Conservation (phyloP, 1,284 basidiomycete genomes). For the Heliocybe sulcata region DNA sequence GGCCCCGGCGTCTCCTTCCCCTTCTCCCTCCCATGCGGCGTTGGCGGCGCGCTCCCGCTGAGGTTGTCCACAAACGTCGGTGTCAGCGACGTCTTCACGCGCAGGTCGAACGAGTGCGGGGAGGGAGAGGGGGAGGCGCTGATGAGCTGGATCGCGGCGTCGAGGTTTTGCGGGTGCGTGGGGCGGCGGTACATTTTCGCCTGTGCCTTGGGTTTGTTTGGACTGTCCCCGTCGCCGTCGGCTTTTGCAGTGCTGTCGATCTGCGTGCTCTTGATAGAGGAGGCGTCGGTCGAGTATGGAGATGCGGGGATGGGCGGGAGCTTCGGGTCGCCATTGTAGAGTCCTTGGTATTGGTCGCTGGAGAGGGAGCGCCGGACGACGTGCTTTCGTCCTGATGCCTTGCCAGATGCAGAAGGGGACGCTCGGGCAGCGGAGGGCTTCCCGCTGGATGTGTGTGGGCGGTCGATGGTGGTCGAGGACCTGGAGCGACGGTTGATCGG, state of each 20-base stretch:
- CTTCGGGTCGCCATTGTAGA: constrained; percentile 13
- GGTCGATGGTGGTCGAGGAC: constrained; percentile 28
- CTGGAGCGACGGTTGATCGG: constrained; percentile 22
- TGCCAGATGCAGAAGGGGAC: constrained; percentile 4
- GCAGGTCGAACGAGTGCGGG: constrained; percentile 1
- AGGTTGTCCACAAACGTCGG: constrained; percentile 8
- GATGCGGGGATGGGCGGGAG: constrained; percentile 58
- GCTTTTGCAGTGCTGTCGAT: background rate
- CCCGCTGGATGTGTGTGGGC: constrained; percentile 16
- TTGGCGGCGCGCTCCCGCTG: constrained; percentile 4
- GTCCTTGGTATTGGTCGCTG: constrained; percentile 23
- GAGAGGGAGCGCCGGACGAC: constrained; percentile 31
- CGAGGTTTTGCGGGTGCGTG: constrained; percentile 29
- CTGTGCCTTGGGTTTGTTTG: constrained; percentile 21
- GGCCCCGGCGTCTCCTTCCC: too few species aligned
- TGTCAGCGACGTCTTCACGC: constrained; percentile 4
- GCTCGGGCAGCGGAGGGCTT: constrained; percentile 10
- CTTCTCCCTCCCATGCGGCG: too few species aligned
- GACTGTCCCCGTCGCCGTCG: background rate
- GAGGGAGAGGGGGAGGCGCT: constrained; percentile 1
- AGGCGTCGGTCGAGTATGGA: constrained; percentile 46
- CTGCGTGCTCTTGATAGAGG: constrained; percentile 16
- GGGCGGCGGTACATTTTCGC: constrained; percentile 37
- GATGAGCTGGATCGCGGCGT: constrained; percentile 30
- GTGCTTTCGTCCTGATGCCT: constrained; percentile 10